Evolutionary conservation across 345 rosid genomes (phyloP), one percentile per base, ranked within the genome.

Genomic region (Physaria fendleri): DNA sequence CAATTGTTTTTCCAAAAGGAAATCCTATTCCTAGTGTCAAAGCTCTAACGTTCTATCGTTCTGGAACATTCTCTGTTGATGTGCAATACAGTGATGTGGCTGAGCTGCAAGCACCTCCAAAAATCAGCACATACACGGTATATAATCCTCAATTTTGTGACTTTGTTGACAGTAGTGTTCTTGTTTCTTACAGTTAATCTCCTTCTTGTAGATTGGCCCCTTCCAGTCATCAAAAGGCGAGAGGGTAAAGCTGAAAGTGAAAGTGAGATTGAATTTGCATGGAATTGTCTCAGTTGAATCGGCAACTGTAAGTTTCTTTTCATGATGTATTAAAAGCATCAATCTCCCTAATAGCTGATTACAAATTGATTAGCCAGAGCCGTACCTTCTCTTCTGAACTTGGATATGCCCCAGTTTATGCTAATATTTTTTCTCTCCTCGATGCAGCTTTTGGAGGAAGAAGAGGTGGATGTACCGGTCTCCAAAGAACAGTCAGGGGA

Each of bases 381-480:
- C 1, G 15, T 5, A 28, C 38, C 27, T 56, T 46, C 21, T 21
- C 9, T 9, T 42, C 3, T 2, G 7, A 28, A 27, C 4, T 48
- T 49, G n/a, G 12, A 5, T 18, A 34, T 42, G 2, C 0, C 25
- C 30, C n/a, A 10, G 7, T 9, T 22, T 23, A 42, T 35, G 2
- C 4, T 4, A 23, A 8, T 6, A 15, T 30, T 12, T 38, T 14
- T 8, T 14, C 29, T 58, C 25, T 56, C 8, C 55, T 48, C 3
- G 17, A 63, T 50, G 47, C 76, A 94, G 99, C 99, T 87, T 54
- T 71, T 90, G 71, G 99, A 90, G 73, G 97, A 94, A 59, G 96
- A 93, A 62, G 99, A 93, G 65, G 55, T 82, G 62, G 97, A 83
- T 58, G 85, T 94, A 58, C 87, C 95, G 1, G 88, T 94, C 46